phyloP scores from a whole-genome alignment of 768 basidiomycete genomes.

The Psilocybe subaeruginosa region DNA sequence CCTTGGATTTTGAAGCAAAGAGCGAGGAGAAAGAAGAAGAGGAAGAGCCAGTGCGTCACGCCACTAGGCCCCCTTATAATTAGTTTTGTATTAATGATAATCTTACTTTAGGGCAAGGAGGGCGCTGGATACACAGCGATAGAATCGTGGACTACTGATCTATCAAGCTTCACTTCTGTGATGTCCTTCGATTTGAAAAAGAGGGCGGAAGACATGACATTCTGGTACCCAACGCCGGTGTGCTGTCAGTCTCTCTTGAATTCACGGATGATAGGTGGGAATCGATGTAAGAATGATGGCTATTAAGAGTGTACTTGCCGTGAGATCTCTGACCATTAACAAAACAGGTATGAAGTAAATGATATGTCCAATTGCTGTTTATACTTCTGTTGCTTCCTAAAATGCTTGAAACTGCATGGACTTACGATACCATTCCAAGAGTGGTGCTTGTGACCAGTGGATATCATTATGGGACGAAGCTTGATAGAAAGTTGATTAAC shows the following conservation, averaged over 20 bases:
- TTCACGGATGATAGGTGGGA: constrained; percentile 43
- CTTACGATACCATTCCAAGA: constrained; percentile 32
- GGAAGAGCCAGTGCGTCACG: constrained; percentile 31
- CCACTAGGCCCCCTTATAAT: neutral
- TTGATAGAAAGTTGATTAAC: constrained; percentile 26
- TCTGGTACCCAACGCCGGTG: constrained; percentile 19
- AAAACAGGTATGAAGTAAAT: constrained; percentile 37
- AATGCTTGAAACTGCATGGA: constrained; percentile 38
- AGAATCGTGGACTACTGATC: constrained; percentile 44
- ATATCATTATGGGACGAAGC: constrained; percentile 35
- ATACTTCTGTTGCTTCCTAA: constrained; percentile 44
- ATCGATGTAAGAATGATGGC: constrained; percentile 26
- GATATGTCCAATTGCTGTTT: constrained; percentile 42
- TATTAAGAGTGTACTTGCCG: no score
- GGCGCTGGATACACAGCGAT: constrained; percentile 35
- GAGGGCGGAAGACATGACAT: constrained; percentile 41
- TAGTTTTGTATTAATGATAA: neutral
- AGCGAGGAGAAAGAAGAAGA: constrained; percentile 38
- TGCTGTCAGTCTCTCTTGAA: constrained; percentile 5
- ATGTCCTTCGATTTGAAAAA: constrained; percentile 37
- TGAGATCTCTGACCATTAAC: no score
- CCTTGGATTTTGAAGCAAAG: constrained; percentile 37
- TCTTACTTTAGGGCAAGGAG: constrained; percentile 1
- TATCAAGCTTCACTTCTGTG: constrained; percentile 44
- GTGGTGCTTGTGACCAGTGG: constrained; percentile 48